Percentiles rank a stretch among this genome's conserved stretches.
These are phyloP conservation scores for Barnettozyma salicaria DNA, from an alignment of 805 yeast species.

Conservation along the genomic window DNA sequence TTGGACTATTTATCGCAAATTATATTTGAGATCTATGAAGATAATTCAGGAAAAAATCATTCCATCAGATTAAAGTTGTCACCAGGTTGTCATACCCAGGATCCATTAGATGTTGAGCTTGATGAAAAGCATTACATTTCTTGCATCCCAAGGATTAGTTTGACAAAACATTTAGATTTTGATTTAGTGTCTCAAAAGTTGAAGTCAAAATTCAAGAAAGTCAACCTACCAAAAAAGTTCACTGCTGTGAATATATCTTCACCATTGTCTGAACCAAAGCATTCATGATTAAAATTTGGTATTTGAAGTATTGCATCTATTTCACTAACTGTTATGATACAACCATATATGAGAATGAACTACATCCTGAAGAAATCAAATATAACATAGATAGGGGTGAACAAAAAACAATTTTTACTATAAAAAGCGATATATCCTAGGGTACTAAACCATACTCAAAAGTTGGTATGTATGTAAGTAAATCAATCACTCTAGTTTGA, in stretches of 20 bases:
- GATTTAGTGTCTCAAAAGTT: conserved; percentile 80
- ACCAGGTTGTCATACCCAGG: conserved; percentile 98
- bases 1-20: conserved; percentile 93
- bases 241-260: conserved; percentile 85
- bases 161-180: conserved; percentile 90
- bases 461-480: too few species aligned
- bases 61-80: conserved; percentile 87
- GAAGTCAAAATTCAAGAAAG: conserved; percentile 77
- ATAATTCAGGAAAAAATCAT: conserved; percentile 70
- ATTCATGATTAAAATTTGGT: neutral
- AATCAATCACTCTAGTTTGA: too few species aligned
- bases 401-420: too few species aligned
- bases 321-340: too few species aligned
- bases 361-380: neutral
- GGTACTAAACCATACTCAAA: too few species aligned
- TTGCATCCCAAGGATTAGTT: conserved; percentile 83
- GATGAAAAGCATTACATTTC: conserved; percentile 96
- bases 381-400: neutral
- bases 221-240: conserved; percentile 82
- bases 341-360: neutral
- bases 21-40: conserved; percentile 89
- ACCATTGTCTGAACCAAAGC: conserved; percentile 35
- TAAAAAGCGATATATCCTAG: too few species aligned
- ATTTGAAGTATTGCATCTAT: too few species aligned
- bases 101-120: conserved; percentile 92